These are phyloP conservation scores for Corchorus capsularis DNA, from an alignment of 345 rosid genomes.

Conservation along the genomic window DNA sequence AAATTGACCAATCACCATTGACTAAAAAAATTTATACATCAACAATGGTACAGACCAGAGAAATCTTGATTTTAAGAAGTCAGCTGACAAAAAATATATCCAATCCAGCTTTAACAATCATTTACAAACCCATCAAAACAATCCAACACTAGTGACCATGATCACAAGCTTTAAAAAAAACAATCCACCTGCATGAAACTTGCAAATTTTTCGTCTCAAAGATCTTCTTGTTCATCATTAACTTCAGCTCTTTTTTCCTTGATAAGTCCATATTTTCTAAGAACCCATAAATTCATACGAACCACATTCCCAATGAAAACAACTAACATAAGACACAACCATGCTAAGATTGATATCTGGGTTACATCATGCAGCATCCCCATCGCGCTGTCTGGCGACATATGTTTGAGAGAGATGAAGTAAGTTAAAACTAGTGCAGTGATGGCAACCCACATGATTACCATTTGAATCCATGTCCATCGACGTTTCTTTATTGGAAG, in stretches of 20 bases:
- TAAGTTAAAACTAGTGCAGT: constrained; percentile 20
- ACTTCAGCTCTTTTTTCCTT: constrained; percentile 16
- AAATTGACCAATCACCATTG: no score
- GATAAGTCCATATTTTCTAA: constrained; percentile 7
- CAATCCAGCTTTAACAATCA: no score
- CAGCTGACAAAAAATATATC: not conserved
- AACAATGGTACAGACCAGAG: not conserved
- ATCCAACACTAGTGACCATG: not conserved
- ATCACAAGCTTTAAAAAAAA: not conserved
- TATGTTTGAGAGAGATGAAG: constrained; percentile 4
- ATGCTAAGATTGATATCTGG: not conserved
- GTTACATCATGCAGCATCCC: constrained; percentile 12
- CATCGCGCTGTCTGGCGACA: not conserved
- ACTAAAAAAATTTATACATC: not conserved
- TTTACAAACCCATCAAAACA: no score
- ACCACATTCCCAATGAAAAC: constrained; percentile 17
- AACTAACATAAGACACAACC: constrained; percentile 19
- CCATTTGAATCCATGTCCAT: constrained; percentile 34
- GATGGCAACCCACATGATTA: constrained; percentile 32
- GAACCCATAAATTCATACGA: constrained; percentile 14
- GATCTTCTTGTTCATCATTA: constrained; percentile 5
- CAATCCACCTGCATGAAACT: not conserved
- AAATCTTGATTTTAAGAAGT: not conserved
- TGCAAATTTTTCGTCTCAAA: not conserved
- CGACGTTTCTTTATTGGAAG: constrained; percentile 28